These are phyloP conservation scores for Ustilago hordei DNA, from an alignment of 1,284 basidiomycete genomes.

Conservation along the genomic window DNA sequence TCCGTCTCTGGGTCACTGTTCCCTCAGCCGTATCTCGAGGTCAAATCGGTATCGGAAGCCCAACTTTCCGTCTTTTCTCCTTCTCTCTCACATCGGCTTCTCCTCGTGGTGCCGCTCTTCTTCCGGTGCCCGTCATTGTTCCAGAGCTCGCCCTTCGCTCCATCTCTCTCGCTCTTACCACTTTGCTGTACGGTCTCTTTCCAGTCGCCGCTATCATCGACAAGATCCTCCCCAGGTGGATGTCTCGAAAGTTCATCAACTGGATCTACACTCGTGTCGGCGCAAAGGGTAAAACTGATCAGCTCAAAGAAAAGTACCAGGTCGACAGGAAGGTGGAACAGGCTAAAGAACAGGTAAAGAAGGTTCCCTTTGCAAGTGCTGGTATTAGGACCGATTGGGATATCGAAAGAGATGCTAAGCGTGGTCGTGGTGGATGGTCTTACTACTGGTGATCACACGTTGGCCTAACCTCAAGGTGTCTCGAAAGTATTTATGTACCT, in stretches of 20 bases:
- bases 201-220: slow-evolving; percentile 56
- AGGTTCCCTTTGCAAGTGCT: slow-evolving; percentile 57
- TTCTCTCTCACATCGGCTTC: slow-evolving; percentile 58
- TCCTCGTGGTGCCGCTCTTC: slow-evolving; percentile 53
- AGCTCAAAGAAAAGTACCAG: slow-evolving; percentile 44
- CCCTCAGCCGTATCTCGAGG: slow-evolving; percentile 26
- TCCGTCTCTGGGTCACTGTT: slow-evolving; percentile 48
- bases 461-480: background rate
- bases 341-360: slow-evolving; percentile 49
- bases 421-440: slow-evolving; percentile 47
- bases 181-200: slow-evolving; percentile 55
- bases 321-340: slow-evolving; percentile 44
- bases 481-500: background rate
- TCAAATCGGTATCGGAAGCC: slow-evolving; percentile 35
- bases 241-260: slow-evolving; percentile 41
- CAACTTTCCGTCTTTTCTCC: slow-evolving; percentile 58
- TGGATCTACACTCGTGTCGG: slow-evolving; percentile 55
- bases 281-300: slow-evolving; percentile 43
- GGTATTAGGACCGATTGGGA: slow-evolving; percentile 60
- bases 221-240: slow-evolving; percentile 52
- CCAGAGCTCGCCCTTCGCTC: slow-evolving; percentile 57
- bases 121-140: slow-evolving; percentile 54
- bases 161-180: slow-evolving; percentile 42
- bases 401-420: slow-evolving; percentile 40
- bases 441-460: slow-evolving; percentile 38